Percentiles rank a stretch among this genome's conserved stretches.
These are phyloP conservation scores for Pichia californica DNA, from an alignment of 805 yeast genomes.

Conservation along the genomic window DNA sequence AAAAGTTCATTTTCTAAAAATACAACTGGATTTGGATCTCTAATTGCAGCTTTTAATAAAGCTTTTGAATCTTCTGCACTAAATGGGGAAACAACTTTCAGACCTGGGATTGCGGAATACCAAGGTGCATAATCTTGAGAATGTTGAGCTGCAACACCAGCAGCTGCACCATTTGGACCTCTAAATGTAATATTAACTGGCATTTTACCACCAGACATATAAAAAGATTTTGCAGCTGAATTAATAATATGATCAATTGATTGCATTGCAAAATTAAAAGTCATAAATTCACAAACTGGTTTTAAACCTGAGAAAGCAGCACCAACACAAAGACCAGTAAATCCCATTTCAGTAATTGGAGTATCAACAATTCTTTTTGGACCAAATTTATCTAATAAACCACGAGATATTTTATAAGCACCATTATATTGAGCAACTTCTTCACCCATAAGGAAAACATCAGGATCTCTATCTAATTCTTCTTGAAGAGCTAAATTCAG, in stretches of 20 bases:
- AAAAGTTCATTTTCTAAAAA: slow-evolving; percentile 93
- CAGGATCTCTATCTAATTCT: slow-evolving; percentile 93
- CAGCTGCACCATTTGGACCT: slow-evolving; percentile 99
- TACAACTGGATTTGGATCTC: slow-evolving; percentile 98
- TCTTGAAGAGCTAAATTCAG: slow-evolving; percentile 92
- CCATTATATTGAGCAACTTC: slow-evolving; percentile 99
- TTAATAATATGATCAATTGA: slow-evolving; percentile 97
- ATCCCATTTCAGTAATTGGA: slow-evolving; percentile 99
- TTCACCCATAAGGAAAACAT: slow-evolving; percentile 95
- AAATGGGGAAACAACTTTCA: slow-evolving; percentile 93
- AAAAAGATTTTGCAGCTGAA: slow-evolving; percentile 97
- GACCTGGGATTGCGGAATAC: slow-evolving; percentile 98
- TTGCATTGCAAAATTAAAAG: slow-evolving; percentile 99
- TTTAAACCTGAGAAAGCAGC: slow-evolving; percentile 94
- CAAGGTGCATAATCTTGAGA: slow-evolving; percentile 96
- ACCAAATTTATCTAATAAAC: slow-evolving; percentile 90
- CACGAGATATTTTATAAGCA: slow-evolving; percentile 96
- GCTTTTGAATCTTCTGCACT: slow-evolving; percentile 96
- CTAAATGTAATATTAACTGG: slow-evolving; percentile 96
- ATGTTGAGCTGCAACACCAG: slow-evolving; percentile 99
- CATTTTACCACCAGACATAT: slow-evolving; percentile 99
- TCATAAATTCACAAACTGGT: slow-evolving; percentile 98
- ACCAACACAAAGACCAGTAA: slow-evolving; percentile 91
- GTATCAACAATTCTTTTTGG: slow-evolving; percentile 91
- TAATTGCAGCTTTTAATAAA: slow-evolving; percentile 88